phyloP scores from a whole-genome alignment of 345 rosid genomes.

The Orychophragmus violaceus region DNA sequence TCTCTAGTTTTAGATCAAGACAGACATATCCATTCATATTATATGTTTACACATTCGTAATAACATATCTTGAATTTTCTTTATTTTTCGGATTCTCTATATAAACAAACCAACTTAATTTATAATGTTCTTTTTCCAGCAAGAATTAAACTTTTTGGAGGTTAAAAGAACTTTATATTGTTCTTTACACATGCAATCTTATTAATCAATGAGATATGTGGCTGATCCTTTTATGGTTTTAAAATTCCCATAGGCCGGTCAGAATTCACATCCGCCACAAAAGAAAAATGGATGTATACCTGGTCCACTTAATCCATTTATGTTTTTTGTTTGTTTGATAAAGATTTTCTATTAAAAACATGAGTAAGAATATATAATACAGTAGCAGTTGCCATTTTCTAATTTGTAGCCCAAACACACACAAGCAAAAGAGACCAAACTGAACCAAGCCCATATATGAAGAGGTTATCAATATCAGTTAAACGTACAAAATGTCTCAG shows the following conservation, averaged over 20 bases:
- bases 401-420: background rate
- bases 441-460: background rate
- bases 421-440: background rate
- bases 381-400: background rate
- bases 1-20: constrained; percentile 9
- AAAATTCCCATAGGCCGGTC: background rate
- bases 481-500: background rate
- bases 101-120: background rate
- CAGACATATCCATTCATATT: constrained; percentile 5
- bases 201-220: constrained; percentile 5
- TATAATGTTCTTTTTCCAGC: background rate
- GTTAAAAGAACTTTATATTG: background rate
- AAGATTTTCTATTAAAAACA: background rate
- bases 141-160: background rate
- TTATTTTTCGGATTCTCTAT: background rate
- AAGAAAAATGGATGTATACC: background rate
- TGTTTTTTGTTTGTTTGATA: background rate
- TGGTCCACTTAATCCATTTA: background rate
- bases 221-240: background rate
- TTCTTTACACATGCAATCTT: constrained; percentile 13
- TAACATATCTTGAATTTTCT: constrained; percentile 2
- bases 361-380: background rate
- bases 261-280: constrained; percentile 16
- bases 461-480: background rate
- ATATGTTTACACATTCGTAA: constrained; percentile 6